phyloP scores from a whole-genome alignment of 2,329 filamentous ascomycete species.

The Aspergillus calidoustus region DNA sequence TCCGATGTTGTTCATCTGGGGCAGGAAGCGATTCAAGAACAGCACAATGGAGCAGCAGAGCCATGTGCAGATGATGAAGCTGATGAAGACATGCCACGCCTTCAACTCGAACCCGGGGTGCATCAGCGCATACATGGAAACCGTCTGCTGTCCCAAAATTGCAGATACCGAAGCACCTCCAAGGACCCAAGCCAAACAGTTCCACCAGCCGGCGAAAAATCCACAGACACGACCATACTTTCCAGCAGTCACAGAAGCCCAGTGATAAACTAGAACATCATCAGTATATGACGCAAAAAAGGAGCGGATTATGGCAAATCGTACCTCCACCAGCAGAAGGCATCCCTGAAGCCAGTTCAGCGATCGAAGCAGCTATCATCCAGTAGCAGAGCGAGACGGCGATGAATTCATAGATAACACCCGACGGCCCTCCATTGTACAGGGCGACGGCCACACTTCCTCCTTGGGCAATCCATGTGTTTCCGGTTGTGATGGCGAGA shows the following conservation, averaged over 20 bases:
- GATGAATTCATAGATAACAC: slow-evolving; percentile 66
- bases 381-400: slow-evolving; percentile 59
- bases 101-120: slow-evolving; percentile 58
- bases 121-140: slow-evolving; percentile 65
- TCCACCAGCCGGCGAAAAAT: slow-evolving; percentile 53
- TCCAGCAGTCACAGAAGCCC: slow-evolving; percentile 63
- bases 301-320: slow-evolving; percentile 16
- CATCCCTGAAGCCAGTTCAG: slow-evolving; percentile 65
- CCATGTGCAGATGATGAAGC: slow-evolving; percentile 62
- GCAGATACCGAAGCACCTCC: slow-evolving; percentile 63
- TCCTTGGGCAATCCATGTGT: slow-evolving; percentile 67
- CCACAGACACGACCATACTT: slow-evolving; percentile 58
- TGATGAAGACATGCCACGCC: slow-evolving; percentile 64
- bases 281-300: not conserved
- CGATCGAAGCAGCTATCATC: slow-evolving; percentile 62
- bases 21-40: slow-evolving; percentile 58
- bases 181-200: slow-evolving; percentile 61
- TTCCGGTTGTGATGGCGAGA: slow-evolving; percentile 65
- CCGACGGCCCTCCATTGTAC: slow-evolving; percentile 65
- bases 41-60: slow-evolving; percentile 57
- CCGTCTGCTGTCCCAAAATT: slow-evolving; percentile 63
- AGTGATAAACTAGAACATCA: slow-evolving; percentile 59
- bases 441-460: slow-evolving; percentile 63
- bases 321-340: slow-evolving; percentile 61
- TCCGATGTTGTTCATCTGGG: slow-evolving; percentile 60